Percentiles rank a stretch among this genome's conserved stretches.
phyloP scores from a whole-genome alignment of 306 rosid species.

The Gillenia trifoliata region DNA sequence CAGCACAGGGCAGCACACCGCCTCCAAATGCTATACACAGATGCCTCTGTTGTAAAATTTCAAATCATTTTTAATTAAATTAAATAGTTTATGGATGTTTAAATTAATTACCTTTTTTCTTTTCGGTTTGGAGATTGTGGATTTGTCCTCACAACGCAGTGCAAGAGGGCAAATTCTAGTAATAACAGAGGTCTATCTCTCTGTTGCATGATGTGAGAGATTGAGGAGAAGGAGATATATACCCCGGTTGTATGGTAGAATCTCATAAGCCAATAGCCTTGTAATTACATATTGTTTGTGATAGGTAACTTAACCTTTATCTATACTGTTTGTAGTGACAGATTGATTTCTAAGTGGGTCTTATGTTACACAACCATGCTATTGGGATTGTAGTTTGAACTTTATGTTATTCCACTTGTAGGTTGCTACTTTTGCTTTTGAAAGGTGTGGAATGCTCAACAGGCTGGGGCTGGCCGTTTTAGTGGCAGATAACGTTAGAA shows the following conservation, averaged over 20 bases:
- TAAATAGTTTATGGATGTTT: no score
- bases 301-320: neutral
- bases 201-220: neutral
- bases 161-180: neutral
- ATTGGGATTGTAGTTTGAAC: neutral
- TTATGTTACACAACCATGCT: neutral
- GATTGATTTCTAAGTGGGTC: neutral
- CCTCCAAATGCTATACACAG: no score
- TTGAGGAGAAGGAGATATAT: neutral
- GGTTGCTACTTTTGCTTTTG: conserved; percentile 84
- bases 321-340: neutral
- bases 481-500: conserved; percentile 51
- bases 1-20: no score
- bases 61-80: no score
- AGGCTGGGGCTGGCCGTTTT: conserved; percentile 88
- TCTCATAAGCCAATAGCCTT: no score
- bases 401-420: conserved; percentile 19
- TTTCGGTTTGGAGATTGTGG: no score
- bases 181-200: neutral
- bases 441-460: conserved; percentile 92
- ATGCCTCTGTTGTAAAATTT: no score
- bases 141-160: no score
- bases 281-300: no score
- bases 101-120: no score
- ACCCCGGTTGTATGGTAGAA: neutral